Evolutionary conservation across 2,329 filamentous ascomycete species (phyloP), one percentile per base, ranked within the genome.

Genomic region (Fusarium sublunatum): DNA sequence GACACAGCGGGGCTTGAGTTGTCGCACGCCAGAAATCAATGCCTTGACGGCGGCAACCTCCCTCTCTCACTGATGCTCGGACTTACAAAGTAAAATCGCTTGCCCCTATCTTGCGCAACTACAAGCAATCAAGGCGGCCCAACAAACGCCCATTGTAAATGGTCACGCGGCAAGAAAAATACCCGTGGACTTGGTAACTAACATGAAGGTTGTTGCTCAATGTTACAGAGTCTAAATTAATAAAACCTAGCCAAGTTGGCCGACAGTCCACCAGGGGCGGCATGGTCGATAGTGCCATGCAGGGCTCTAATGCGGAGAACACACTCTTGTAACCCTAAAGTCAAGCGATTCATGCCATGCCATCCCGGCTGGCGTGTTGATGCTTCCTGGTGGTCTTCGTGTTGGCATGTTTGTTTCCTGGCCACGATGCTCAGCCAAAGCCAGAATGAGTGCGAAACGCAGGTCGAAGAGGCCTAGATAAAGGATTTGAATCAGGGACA

Each of bases 241-340:
- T 51, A 57, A 61, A 68, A 53, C 49, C 65, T 55, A 8, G 9
- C 29, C 29, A n/a, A 68, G 24, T 53, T 39, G 40, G 39, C 42
- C 50, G 39, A 28, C 24, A 41, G 42, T 52, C 45, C 56, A 48
- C 57, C 41, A 41, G 34, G 40, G 51, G 54, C 59, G 56, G 57
- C 29, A 67, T 58, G 52, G 61, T 48, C 44, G 54, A 67, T 70
- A 65, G 67, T 65, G 63, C 46, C 55, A 69, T 70, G 58, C 63
- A 67, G 64, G 55, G 52, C 47, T 53, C 39, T 42, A 51, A 55
- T 44, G 49, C 60, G 53, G 60, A 58, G 41, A 47, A 34, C 47
- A 41, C 42, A 41, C 25, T 41, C 52, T 44, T 38, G 48, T 51
- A 60, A 65, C 52, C 58, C 46, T 53, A 58, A 61, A 50, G 29